Base-by-base conservation (phyloP, 768 basidiomycete species). In the Serpula lacrymans region DNA sequence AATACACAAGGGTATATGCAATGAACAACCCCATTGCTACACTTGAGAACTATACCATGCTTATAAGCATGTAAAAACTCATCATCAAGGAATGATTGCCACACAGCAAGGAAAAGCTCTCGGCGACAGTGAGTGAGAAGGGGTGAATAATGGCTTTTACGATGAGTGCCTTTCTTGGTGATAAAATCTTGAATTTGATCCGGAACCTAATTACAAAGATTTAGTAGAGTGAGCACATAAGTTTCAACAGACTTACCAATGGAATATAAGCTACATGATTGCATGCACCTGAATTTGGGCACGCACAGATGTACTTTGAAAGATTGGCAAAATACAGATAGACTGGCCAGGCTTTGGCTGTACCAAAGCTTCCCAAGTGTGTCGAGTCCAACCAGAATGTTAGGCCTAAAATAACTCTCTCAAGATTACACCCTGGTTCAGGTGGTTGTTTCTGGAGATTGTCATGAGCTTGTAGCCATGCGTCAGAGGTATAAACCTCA, bases 401-500 rank as follows among this genome's bases (percentile, higher is more conserved):
- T 4, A 34, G 25, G 13, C 30, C 41, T 1, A 36, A 36, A 13
- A 43, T 29, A 0, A 47, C 32, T 1, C 6, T 23, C 25, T 42
- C 48, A 9, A 40, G 33, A 11, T 24, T 5, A 34, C 46, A 42
- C 21, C 53, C 41, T 8, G 48, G 48, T 3, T 65, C 54, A 29
- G 52, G 31, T 0, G 52, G 55, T 5, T 47, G 42, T 6, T 31
- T 38, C 25, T 62, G 63, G 11, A 69, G 25, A 2, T 51, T 21
- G 3, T 62, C 49, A 31, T 67, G 53, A 24, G 49, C 64, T 0
- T 49, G 41, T 7, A 60, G 28, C 26, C 52, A 63, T 0, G 56
- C 60, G 34, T 67, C 60, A 0, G 58, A 62, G 4, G 46, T 57
- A 32, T 61, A 65, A 5, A 65, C 4, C 33, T 69, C 65, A 25